Conservation (phyloP, 805 yeast species). For the Scheffersomyces ergatensis region DNA sequence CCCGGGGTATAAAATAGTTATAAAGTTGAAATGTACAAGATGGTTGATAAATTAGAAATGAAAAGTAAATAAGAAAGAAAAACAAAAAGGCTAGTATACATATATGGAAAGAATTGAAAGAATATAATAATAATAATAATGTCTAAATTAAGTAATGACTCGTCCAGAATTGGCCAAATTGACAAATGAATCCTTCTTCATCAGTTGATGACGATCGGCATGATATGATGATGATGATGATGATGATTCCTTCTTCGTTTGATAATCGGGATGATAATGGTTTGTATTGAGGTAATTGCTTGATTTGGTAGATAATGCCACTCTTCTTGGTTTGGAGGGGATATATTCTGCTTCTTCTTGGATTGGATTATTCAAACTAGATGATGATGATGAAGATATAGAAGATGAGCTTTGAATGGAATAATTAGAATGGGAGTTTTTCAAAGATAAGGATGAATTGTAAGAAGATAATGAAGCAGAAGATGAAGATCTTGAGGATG, state of each 20-base stretch:
- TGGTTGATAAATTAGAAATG: no score
- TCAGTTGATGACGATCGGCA: neutral
- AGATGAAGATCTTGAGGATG: conserved; percentile 6
- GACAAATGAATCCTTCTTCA: neutral
- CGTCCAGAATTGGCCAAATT: conserved; percentile 9
- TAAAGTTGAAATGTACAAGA: no score
- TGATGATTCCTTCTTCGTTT: no score
- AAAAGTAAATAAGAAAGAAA: no score
- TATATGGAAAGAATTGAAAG: no score
- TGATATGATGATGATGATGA: no score
- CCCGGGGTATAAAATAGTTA: no score
- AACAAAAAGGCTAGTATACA: no score
- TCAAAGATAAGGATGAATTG: conserved; percentile 14
- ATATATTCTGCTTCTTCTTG: conserved; percentile 4
- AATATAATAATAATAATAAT: no score
- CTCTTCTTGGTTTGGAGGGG: conserved; percentile 4
- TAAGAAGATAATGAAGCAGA: no score
- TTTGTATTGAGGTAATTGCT: conserved; percentile 2
- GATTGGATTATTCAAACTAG: neutral
- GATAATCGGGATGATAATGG: neutral
- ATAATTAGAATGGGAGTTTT: conserved; percentile 9
- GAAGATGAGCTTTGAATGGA: conserved; percentile 12
- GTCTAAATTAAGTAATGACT: conserved; percentile 9
- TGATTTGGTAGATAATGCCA: conserved; percentile 11
- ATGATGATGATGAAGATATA: conserved; percentile 6